phyloP scores from a whole-genome alignment of 1,284 basidiomycete genomes.

The Apiotrichum laibachii region DNA sequence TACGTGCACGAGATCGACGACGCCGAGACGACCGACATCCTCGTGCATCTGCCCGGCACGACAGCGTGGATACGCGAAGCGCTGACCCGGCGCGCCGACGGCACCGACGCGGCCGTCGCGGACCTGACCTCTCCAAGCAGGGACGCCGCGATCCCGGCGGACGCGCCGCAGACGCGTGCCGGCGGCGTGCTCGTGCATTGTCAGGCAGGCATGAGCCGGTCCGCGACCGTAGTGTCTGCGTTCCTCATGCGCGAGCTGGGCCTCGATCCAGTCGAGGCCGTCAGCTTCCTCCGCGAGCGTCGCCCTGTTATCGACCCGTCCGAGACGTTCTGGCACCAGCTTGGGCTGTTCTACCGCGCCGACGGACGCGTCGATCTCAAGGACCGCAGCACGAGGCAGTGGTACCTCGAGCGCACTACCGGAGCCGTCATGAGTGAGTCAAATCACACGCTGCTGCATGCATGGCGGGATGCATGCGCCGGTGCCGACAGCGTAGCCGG shows the following conservation, averaged over 20 bases:
- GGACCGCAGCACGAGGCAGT: constrained; percentile 71
- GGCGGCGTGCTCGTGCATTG: constrained; percentile 80
- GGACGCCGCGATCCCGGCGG: constrained; percentile 5
- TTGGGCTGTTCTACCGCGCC: constrained; percentile 71
- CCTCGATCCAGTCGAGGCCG: constrained; percentile 64
- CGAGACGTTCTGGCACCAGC: constrained; percentile 69
- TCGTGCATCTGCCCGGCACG: constrained; percentile 69
- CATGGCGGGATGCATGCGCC: not conserved
- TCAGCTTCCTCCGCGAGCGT: constrained; percentile 63
- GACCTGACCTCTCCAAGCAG: not conserved
- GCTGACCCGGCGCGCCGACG: constrained; percentile 47
- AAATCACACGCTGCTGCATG: not conserved
- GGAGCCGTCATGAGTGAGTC: constrained; percentile 69
- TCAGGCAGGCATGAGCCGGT: constrained; percentile 78
- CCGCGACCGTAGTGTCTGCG: constrained; percentile 74
- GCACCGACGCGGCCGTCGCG: not conserved
- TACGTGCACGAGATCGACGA: constrained; percentile 51
- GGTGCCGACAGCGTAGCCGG: not conserved
- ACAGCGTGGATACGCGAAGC: constrained; percentile 77
- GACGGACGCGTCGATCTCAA: constrained; percentile 65
- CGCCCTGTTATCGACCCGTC: constrained; percentile 72
- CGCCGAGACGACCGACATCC: constrained; percentile 59
- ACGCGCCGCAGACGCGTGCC: constrained; percentile 55
- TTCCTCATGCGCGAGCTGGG: constrained; percentile 74
- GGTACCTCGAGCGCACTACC: constrained; percentile 71